phyloP scores from a whole-genome alignment of 2,329 filamentous ascomycete genomes.

The Stemphylium beticola region DNA sequence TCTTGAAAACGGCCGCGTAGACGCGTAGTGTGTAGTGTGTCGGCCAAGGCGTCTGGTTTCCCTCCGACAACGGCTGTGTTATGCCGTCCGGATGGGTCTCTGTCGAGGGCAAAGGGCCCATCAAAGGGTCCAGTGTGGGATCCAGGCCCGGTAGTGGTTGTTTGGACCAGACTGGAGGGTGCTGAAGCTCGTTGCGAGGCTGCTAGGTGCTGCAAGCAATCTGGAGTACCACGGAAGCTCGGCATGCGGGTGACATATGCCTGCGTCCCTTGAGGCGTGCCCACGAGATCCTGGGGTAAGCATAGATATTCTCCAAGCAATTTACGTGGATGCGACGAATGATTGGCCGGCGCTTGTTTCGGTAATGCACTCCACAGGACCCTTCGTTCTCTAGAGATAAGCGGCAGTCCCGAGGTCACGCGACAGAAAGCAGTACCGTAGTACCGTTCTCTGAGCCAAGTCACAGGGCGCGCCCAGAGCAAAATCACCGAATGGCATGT shows the following conservation, averaged over 20 bases:
- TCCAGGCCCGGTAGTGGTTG: too few relatives aligned
- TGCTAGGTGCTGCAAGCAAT: too few relatives aligned
- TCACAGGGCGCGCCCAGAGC: too few relatives aligned
- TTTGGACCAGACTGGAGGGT: too few relatives aligned
- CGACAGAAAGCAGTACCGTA: background rate
- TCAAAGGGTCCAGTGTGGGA: too few relatives aligned
- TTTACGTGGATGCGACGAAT: background rate
- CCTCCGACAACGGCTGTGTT: conserved; percentile 5
- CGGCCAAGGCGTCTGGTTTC: conserved; percentile 1
- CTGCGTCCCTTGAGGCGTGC: background rate
- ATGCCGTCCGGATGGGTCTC: background rate
- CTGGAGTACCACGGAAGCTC: too few relatives aligned
- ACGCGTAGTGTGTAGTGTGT: background rate
- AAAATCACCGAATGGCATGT: conserved; percentile 12
- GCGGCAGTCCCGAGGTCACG: conserved; percentile 1
- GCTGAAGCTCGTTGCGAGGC: too few relatives aligned
- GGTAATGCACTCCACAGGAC: conserved; percentile 15
- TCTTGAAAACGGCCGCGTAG: conserved; percentile 25
- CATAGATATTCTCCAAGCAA: background rate
- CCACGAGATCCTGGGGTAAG: conserved; percentile 2
- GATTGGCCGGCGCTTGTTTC: conserved; percentile 18
- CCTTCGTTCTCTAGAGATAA: conserved; percentile 8
- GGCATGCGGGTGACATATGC: background rate
- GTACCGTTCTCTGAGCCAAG: background rate
- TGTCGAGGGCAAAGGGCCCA: background rate